phyloP scores from a whole-genome alignment of 192 early-diverging fungal species.

The Rhizophagus prolifer region DNA sequence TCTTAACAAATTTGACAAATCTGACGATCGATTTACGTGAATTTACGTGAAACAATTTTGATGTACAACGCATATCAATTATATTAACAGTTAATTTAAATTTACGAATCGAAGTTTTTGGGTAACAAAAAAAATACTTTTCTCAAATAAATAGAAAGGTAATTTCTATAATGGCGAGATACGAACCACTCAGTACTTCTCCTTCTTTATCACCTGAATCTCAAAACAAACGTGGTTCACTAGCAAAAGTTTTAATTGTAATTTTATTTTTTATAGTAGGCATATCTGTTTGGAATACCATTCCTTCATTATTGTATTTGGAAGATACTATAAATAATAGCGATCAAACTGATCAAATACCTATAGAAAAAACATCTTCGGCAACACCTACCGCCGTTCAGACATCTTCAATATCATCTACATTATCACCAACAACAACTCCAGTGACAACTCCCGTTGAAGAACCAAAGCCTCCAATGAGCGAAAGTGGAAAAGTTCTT shows the following conservation, averaged over 20 bases:
- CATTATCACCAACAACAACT: not conserved
- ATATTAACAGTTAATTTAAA: no score
- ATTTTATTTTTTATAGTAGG: not conserved
- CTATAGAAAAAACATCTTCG: not conserved
- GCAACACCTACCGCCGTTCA: not conserved
- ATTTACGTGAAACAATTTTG: no score
- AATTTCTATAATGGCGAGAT: not conserved
- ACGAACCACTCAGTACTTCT: not conserved
- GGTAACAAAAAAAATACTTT: no score
- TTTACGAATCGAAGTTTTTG: no score
- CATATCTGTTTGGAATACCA: not conserved
- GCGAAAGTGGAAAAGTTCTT: not conserved
- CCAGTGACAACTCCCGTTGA: not conserved
- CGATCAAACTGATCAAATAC: not conserved
- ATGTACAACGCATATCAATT: no score
- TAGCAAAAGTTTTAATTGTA: not conserved
- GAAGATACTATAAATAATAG: not conserved
- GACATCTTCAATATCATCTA: not conserved
- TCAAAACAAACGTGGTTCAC: not conserved
- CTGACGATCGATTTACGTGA: no score
- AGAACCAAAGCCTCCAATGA: not conserved
- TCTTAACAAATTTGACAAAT: no score
- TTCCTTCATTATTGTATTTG: not conserved
- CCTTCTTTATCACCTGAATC: not conserved
- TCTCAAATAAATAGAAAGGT: no score